Base-by-base conservation (phyloP, 202 grass and related monocot genomes). In the Setaria viridis region DNA sequence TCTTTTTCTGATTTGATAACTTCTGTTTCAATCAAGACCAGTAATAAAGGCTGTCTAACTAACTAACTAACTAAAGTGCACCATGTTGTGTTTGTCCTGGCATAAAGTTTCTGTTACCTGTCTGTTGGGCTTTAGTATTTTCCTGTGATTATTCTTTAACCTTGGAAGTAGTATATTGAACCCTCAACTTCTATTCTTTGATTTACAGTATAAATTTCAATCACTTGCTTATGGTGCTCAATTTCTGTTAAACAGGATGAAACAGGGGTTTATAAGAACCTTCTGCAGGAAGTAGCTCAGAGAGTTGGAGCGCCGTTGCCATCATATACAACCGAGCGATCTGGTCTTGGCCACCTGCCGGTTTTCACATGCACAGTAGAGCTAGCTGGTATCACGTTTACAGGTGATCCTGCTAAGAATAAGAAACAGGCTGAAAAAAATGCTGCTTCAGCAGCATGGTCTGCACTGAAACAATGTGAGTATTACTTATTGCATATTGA, bases 401-500 rank as follows among this genome's bases (percentile, higher is more conserved):
- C 89, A 2, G 97, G 94, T 54, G 97, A 99, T 74, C 87, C 85
- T 63, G 97, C 97, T 66, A 99, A 99, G 84, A 99, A 94, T 66
- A 99, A 99, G 89, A 99, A 99, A 68, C 97, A 99, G 51, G 97
- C 97, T 78, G 97, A 99, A 63, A 99, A 99, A 67, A 97, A 99
- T 90, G 91, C 97, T 32, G 97, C 97, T 47, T 94, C 93, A n/a
- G 87, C 91, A 1, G 97, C 97, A 68, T 99, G 97, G 97, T 85
- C 87, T 67, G 91, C 97, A 35, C 85, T 99, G 43, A 99, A 93
- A 93, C 97, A 91, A 93, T 90, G 97, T 99, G 72, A 94, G 93
- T 80, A n/a, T 77, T 48, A 42, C 20, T 69, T 78, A 16, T 46
- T 79, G 49, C 13, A 50, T 62, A 17, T 82, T 80, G 0, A 66